Percentiles rank a stretch among this genome's conserved stretches.
Evolutionary conservation across 768 basidiomycete genomes (phyloP).

Genomic region (Rhizopogon rudus): DNA sequence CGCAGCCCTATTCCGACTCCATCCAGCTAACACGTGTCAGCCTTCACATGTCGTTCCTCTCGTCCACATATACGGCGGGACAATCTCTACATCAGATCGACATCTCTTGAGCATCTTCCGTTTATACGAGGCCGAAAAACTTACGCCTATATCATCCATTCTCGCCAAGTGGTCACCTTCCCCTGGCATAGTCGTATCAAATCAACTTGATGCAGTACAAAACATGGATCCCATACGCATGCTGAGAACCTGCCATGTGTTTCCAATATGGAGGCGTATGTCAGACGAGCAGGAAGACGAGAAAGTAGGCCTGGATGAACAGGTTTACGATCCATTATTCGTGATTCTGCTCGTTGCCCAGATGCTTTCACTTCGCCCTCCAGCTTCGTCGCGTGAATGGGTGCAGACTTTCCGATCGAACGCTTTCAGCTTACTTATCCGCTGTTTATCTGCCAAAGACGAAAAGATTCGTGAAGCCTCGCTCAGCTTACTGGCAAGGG

Average conservation of each 20-base stretch:
- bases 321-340: slow-evolving; percentile 79
- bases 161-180: slow-evolving; percentile 63
- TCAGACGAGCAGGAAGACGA: slow-evolving; percentile 28
- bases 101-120: slow-evolving; percentile 70
- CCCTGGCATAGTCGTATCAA: slow-evolving; percentile 35
- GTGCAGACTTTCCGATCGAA: slow-evolving; percentile 70
- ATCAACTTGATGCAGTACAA: slow-evolving; percentile 60
- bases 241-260: slow-evolving; percentile 66
- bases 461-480: slow-evolving; percentile 54
- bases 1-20: slow-evolving; percentile 62
- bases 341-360: slow-evolving; percentile 61
- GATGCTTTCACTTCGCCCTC: slow-evolving; percentile 55
- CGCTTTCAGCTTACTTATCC: slow-evolving; percentile 65
- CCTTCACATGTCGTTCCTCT: slow-evolving; percentile 78
- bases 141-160: slow-evolving; percentile 57
- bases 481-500: slow-evolving; percentile 51
- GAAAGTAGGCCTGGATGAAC: slow-evolving; percentile 27
- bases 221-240: slow-evolving; percentile 64
- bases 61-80: slow-evolving; percentile 68
- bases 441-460: slow-evolving; percentile 66
- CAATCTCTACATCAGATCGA: slow-evolving; percentile 59
- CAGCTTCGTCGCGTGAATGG: slow-evolving; percentile 57
- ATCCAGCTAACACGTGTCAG: slow-evolving; percentile 84
- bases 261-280: slow-evolving; percentile 60
- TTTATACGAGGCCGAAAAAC: slow-evolving; percentile 70